Evolutionary conservation across 345 rosid species (phyloP).

Genomic region (Gossypium herbaceum): DNA sequence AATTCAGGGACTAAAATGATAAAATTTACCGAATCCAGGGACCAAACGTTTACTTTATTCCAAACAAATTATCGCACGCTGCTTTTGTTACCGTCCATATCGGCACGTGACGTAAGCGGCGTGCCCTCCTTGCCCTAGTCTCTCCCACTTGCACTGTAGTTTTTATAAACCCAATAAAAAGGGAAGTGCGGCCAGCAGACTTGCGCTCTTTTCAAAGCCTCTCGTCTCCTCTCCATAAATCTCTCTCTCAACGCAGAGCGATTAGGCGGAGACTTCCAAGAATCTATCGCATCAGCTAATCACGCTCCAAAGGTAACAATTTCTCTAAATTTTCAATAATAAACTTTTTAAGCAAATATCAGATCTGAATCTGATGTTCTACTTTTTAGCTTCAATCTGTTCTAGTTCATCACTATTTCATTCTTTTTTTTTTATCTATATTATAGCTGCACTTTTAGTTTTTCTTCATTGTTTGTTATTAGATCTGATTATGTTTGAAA

Average conservation of each 20-base stretch:
- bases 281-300: neutral
- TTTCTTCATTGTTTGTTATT: neutral
- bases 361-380: slow-evolving; percentile 18
- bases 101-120: neutral
- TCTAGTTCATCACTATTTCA: neutral
- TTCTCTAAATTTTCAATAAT: neutral
- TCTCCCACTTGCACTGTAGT: neutral
- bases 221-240: neutral
- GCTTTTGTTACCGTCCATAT: neutral
- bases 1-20: too few species aligned
- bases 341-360: slow-evolving; percentile 4
- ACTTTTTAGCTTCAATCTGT: neutral
- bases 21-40: too few species aligned
- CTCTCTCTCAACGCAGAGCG: slow-evolving; percentile 24
- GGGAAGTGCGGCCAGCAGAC: too few species aligned
- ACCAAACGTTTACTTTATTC: too few species aligned
- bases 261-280: slow-evolving; percentile 34
- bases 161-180: neutral
- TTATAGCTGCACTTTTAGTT: neutral
- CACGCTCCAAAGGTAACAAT: neutral
- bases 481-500: neutral
- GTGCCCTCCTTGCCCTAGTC: neutral
- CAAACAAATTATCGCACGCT: neutral
- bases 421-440: too few species aligned
- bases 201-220: neutral